phyloP scores from a whole-genome alignment of 768 basidiomycete species.

The Termitomyces sp. region DNA sequence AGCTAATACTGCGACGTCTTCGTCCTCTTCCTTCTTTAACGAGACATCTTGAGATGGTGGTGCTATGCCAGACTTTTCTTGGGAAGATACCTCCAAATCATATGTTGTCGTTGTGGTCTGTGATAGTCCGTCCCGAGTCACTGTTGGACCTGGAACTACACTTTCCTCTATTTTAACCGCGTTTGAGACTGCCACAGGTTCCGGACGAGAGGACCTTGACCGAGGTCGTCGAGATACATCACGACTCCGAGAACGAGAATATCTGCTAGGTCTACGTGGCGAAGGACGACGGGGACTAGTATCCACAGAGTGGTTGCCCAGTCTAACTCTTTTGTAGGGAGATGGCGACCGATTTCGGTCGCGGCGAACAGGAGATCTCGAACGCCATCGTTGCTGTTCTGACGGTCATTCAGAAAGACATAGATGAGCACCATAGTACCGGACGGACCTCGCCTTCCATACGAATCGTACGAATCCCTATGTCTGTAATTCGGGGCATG shows the following conservation, averaged over 20 bases:
- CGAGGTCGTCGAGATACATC: slow-evolving; percentile 3
- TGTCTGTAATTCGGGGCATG: slow-evolving; percentile 10
- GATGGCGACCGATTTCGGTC: slow-evolving; percentile 21
- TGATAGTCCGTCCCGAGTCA: background rate
- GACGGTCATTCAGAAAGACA: background rate
- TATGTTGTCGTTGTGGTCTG: background rate
- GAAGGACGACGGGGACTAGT: slow-evolving; percentile 19
- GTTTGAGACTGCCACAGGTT: background rate
- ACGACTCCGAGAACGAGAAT: slow-evolving; percentile 11
- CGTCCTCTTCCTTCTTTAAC: background rate
- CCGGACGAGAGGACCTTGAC: slow-evolving; percentile 8
- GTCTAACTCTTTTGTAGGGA: slow-evolving; percentile 15
- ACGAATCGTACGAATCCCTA: slow-evolving; percentile 15
- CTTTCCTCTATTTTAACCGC: background rate
- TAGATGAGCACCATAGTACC: background rate
- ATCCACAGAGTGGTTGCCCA: slow-evolving; percentile 23
- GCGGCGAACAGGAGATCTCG: slow-evolving; percentile 17
- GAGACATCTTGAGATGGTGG: background rate
- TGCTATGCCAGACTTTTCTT: background rate
- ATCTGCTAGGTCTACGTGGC: background rate
- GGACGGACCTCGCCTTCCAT: slow-evolving; percentile 11
- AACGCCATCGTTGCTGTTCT: slow-evolving; percentile 10
- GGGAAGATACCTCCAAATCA: background rate
- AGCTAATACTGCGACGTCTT: background rate
- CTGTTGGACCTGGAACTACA: background rate